phyloP scores from a whole-genome alignment of 2,329 filamentous ascomycete genomes.

The Penicillium sp. region DNA sequence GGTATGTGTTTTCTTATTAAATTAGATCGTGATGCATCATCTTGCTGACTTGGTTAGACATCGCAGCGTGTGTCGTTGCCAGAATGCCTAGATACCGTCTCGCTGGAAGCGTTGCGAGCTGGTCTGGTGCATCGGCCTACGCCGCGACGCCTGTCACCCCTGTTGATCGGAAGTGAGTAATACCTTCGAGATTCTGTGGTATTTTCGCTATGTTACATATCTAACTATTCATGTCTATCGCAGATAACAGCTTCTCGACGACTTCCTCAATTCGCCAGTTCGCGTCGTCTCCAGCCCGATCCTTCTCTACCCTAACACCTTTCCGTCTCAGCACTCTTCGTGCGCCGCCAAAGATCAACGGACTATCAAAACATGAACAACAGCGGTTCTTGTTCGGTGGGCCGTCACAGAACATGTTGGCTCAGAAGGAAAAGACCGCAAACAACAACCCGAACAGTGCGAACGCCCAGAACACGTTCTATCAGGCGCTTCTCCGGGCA shows the following conservation, averaged over 20 bases:
- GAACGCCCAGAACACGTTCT: constrained; percentile 89
- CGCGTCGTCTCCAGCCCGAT: constrained; percentile 25
- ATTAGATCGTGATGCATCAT: neutral
- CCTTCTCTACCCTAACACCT: constrained; percentile 37
- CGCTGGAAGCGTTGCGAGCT: constrained; percentile 28
- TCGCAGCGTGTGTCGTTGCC: constrained; percentile 22
- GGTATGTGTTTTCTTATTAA: constrained; percentile 20
- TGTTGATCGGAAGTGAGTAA: constrained; percentile 23
- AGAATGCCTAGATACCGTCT: constrained; percentile 28
- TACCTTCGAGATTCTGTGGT: neutral
- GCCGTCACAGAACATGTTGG: constrained; percentile 62
- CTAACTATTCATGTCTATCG: neutral
- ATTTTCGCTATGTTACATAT: neutral
- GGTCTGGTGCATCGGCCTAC: constrained; percentile 20
- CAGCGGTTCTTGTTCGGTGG: constrained; percentile 44
- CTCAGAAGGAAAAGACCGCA: constrained; percentile 84
- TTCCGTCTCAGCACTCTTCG: constrained; percentile 30
- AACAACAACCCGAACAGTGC: constrained; percentile 90
- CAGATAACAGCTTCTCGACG: constrained; percentile 23
- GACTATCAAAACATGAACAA: constrained; percentile 34
- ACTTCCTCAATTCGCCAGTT: constrained; percentile 18
- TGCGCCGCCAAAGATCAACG: constrained; percentile 23
- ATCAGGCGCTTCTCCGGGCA: constrained; percentile 83
- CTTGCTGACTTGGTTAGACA: constrained; percentile 13
- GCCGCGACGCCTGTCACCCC: constrained; percentile 19